Conservation (phyloP, 306 rosid species). For the Prosopis cineraria region DNA sequence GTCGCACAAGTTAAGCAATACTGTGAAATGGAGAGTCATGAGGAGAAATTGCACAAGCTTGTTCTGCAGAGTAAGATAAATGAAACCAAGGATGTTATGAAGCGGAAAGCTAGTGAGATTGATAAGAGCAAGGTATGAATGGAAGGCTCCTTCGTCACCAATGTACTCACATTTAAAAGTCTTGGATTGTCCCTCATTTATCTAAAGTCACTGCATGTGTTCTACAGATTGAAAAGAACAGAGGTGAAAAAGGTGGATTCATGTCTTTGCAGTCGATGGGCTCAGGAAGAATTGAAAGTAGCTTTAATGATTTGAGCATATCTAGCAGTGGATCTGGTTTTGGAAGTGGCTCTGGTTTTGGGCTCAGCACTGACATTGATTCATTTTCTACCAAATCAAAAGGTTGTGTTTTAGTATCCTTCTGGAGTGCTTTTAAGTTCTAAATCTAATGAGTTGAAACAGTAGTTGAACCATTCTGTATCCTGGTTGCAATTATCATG, state of each 20-base stretch:
- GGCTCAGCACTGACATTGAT: constrained; percentile 69
- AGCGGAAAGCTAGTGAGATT: constrained; percentile 96
- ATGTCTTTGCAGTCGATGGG: constrained; percentile 83
- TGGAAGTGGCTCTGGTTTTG: constrained; percentile 89
- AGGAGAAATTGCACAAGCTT: constrained; percentile 94
- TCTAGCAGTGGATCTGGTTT: constrained; percentile 83
- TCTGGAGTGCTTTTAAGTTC: constrained; percentile 18
- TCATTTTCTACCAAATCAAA: constrained; percentile 79
- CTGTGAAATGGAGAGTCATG: constrained; percentile 97
- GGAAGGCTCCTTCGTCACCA: constrained; percentile 8
- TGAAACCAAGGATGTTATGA: constrained; percentile 96
- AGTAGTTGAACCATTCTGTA: constrained; percentile 20
- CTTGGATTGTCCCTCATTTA: constrained; percentile 8
- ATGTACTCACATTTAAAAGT: not conserved
- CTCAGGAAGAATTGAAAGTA: constrained; percentile 86
- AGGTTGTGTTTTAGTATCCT: constrained; percentile 56
- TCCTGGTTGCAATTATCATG: not conserved
- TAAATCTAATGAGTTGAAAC: constrained; percentile 26
- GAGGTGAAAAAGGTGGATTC: constrained; percentile 90
- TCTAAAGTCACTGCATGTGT: constrained; percentile 18
- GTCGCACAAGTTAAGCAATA: constrained; percentile 91
- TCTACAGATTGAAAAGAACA: constrained; percentile 83
- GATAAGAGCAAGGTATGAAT: constrained; percentile 95
- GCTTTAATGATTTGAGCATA: constrained; percentile 77
- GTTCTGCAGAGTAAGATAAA: constrained; percentile 93